Conservation (phyloP, 805 yeast genomes). For the Monosporozyma servazzii region DNA sequence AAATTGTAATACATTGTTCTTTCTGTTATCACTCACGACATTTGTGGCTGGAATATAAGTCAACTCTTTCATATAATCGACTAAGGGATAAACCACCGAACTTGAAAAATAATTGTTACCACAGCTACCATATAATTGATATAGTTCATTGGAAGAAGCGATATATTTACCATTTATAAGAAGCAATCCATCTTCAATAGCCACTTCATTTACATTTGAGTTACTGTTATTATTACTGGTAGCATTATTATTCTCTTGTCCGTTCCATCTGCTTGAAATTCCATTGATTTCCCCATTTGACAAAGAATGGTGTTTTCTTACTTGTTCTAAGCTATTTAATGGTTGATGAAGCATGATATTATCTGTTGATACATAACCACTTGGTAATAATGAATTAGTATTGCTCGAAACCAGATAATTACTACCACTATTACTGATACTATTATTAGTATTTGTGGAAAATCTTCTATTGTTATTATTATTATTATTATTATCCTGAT, state of each 20-base stretch:
- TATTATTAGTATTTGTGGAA: background rate
- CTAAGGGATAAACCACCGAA: slow-evolving; percentile 32
- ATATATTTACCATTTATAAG: slow-evolving; percentile 47
- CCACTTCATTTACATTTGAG: background rate
- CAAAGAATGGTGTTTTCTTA: background rate
- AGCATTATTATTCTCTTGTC: background rate
- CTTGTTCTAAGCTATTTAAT: background rate
- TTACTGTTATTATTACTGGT: background rate
- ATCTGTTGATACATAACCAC: background rate
- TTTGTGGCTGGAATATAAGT: slow-evolving; percentile 5
- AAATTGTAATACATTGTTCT: slow-evolving; percentile 17
- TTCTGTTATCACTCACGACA: slow-evolving; percentile 10
- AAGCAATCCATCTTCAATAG: slow-evolving; percentile 43
- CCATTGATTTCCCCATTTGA: background rate
- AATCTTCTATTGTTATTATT: background rate
- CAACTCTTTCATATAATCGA: slow-evolving; percentile 27
- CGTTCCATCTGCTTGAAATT: background rate
- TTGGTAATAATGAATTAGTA: background rate
- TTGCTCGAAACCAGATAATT: background rate
- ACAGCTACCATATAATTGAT: slow-evolving; percentile 35
- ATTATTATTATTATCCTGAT: background rate
- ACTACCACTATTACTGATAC: background rate
- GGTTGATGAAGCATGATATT: background rate
- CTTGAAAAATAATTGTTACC: slow-evolving; percentile 51
- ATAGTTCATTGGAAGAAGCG: slow-evolving; percentile 50